phyloP scores from a whole-genome alignment of 768 basidiomycete genomes.

The Chalciporus sphaerocephalus region DNA sequence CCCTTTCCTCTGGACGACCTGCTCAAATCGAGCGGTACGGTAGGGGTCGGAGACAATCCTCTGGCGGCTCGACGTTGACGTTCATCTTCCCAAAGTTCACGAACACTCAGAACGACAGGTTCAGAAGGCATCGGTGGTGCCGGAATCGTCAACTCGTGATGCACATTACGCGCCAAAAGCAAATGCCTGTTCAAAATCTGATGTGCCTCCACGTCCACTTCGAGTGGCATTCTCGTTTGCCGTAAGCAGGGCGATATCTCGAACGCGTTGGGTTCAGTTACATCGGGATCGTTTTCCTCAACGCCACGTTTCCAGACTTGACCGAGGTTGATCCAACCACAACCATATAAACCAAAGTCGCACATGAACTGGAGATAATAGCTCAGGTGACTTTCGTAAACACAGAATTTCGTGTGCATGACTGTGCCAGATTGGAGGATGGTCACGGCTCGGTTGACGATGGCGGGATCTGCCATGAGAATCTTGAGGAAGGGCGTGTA shows the following conservation, averaged over 20 bases:
- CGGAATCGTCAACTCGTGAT: slow-evolving; percentile 63
- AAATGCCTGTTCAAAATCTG: slow-evolving; percentile 82
- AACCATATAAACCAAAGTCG: slow-evolving; percentile 93
- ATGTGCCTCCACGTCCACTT: slow-evolving; percentile 77
- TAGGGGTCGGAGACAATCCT: slow-evolving; percentile 70
- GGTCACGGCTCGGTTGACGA: slow-evolving; percentile 64
- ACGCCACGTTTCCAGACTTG: slow-evolving; percentile 58
- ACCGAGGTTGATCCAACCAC: slow-evolving; percentile 79
- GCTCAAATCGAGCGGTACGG: slow-evolving; percentile 66
- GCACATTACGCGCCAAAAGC: slow-evolving; percentile 58
- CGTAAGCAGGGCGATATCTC: slow-evolving; percentile 55
- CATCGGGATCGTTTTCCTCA: slow-evolving; percentile 21
- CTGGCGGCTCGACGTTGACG: slow-evolving; percentile 61
- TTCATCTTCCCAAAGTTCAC: slow-evolving; percentile 97
- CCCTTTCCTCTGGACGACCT: slow-evolving; percentile 55
- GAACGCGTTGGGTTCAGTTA: slow-evolving; percentile 28
- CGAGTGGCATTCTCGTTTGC: slow-evolving; percentile 68
- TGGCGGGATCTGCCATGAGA: slow-evolving; percentile 62
- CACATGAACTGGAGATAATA: slow-evolving; percentile 89
- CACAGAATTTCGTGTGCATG: slow-evolving; percentile 70
- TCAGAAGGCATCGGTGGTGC: slow-evolving; percentile 49
- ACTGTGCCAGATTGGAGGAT: slow-evolving; percentile 81
- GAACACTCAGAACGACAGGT: slow-evolving; percentile 80
- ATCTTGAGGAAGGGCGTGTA: slow-evolving; percentile 90
- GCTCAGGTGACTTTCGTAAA: slow-evolving; percentile 89